A percentile compares a stretch with the other conserved stretches of the same genome.
phyloP scores from a whole-genome alignment of 2,329 filamentous ascomycete species.

The Cytospora paraplurivora region DNA sequence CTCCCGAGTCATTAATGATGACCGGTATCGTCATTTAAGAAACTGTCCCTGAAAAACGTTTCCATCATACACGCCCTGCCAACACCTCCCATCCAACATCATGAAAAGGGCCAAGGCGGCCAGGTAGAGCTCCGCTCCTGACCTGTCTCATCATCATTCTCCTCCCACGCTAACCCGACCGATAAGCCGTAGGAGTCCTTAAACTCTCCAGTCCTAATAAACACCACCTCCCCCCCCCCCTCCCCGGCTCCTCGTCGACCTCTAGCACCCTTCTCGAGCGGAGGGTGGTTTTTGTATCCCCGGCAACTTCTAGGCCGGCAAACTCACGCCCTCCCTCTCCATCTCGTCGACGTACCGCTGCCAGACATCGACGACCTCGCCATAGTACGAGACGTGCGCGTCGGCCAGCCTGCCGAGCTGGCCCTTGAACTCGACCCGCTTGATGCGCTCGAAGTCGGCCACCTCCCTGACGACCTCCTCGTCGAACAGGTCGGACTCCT shows the following conservation, averaged over 20 bases:
- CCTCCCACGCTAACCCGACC: slow-evolving; percentile 8
- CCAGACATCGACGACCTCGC: slow-evolving; percentile 78
- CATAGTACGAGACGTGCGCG: slow-evolving; percentile 85
- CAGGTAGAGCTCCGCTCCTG: background rate
- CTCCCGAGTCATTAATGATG: background rate
- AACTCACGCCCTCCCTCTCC: slow-evolving; percentile 62
- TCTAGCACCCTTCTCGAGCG: background rate
- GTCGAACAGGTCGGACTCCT: slow-evolving; percentile 88
- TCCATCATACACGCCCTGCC: background rate
- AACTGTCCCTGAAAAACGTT: background rate
- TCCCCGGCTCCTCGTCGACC: background rate
- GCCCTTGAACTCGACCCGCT: slow-evolving; percentile 86
- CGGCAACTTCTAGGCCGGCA: slow-evolving; percentile 23
- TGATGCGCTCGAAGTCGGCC: slow-evolving; percentile 93
- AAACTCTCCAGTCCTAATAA: background rate
- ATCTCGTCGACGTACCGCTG: slow-evolving; percentile 87
- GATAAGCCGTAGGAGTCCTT: background rate
- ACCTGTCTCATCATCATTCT: background rate
- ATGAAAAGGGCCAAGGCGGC: slow-evolving; percentile 2
- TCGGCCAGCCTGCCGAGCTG: slow-evolving; percentile 83
- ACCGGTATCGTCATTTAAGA: background rate
- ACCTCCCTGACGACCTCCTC: slow-evolving; percentile 95
- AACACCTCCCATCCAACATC: slow-evolving; percentile 1
- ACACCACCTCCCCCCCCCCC: background rate
- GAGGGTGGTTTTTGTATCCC: slow-evolving; percentile 1